Base-by-base conservation (phyloP, 176 grass and related monocot genomes). In the Rhynchospora pubera region DNA sequence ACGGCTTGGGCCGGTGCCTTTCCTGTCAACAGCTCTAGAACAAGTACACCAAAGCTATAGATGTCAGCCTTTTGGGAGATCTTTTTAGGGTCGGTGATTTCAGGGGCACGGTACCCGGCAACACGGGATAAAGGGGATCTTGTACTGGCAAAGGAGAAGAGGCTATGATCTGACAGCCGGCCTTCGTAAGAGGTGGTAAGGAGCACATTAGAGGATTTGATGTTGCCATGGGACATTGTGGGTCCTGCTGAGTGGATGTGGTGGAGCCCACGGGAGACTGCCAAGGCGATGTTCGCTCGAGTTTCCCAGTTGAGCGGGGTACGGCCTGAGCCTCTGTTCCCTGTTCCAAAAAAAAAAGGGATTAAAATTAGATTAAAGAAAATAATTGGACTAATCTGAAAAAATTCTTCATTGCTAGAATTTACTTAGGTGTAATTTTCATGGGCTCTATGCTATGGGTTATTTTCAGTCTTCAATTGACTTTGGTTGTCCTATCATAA, bases 21-120 rank as follows among this genome's bases (percentile, higher is more conserved):
- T 5, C 94, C 94, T 0, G 91, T 97, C 42, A 97, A 82, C 60
- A 92, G 26, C 81, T 97, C 94, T 0, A 94, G 79, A 0, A 97
- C 83, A 63, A 97, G 85, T 57, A 97, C 90, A 23, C 91, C 94
- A 42, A 94, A 97, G 85, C 85, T 81, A 88, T 94, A 97, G 69
- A 94, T 84, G 72, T 97, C 94, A 3, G 90, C 80, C 80, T 89
- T 89, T 60, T n/a, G 88, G 6, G 94, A 86, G 21, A 86, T 32
- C 46, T 12, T 58, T 63, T 82, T 83, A 14, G 64, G 18, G 80
- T 91, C 89, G 18, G 14, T 53, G 14, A 89, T 53, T 82, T 94
- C 92, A 34, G 89, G 92, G 0, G 92, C 89, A 42, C 89, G 89
- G 85, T 94, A 94, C 0, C 89, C 89, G 0, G 56, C 85, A 0